Base-by-base conservation (phyloP, 2,329 filamentous ascomycete species). In the Clonostachys byssicola region DNA sequence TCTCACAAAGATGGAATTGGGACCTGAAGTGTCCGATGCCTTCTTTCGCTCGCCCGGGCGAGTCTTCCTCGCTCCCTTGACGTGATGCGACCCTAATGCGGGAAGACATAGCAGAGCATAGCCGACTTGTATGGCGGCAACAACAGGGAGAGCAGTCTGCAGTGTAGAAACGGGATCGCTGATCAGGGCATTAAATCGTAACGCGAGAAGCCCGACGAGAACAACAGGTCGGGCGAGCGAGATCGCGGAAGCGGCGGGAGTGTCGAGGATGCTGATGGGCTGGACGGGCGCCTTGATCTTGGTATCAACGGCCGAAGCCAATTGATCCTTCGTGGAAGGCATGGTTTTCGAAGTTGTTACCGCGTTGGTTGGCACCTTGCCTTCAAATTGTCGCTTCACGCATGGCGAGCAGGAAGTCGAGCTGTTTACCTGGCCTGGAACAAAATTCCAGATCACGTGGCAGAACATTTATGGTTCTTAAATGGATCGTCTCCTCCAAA, bases 211-310 rank as follows among this genome's bases (percentile, higher is more conserved):
- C 10, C 75, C 77, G 33, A 89, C 74, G 33, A 95, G 73, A 12
- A 90, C 66, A 23, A 77, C 65, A 0, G 88, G 85, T 55, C 95
- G 88, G 17, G 82, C 64, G 58, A 89, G 76, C 12, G 85, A 80
- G 59, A 86, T 78, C 18, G 77, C 61, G 49, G 69, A 61, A 10
- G 73, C 70, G 41, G 62, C 53, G 14, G 66, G 58, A 34, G 60
- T 67, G 47, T 66, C 57, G 45, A 70, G 55, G 34, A 67, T 60
- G 23, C 64, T 58, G 49, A 76, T 58, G 3, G 72, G 63, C 17
- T 66, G 61, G 16, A 70, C 60, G 12, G 55, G 52, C 35, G 55
- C 43, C 40, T 57, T 59, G 36, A 51, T 44, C 42, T 62, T 64
- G 45, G 54, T 30, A 45, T 66, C 66, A 36, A 48, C 46, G 23